Evolutionary conservation across 176 grass and related monocot species (phyloP).

Genomic region (Sorghum bicolor): DNA sequence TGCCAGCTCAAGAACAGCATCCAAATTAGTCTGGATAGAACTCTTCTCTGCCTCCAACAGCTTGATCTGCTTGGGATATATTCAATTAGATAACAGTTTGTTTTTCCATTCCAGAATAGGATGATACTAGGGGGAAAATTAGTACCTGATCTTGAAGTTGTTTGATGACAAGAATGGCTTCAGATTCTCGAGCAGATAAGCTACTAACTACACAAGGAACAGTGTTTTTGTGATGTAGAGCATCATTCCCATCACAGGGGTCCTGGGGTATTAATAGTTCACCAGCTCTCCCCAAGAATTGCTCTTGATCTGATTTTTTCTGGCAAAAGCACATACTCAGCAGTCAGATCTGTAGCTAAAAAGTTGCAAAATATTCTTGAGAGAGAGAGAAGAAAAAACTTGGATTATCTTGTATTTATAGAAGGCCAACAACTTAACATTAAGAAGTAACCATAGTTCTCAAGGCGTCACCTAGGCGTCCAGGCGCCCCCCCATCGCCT

Average conservation of each 20-base stretch:
- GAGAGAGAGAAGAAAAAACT: not conserved
- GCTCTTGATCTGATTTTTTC: slow-evolving; percentile 40
- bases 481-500: too few relatives aligned
- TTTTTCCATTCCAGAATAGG: slow-evolving; percentile 14
- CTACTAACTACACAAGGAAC: slow-evolving; percentile 23
- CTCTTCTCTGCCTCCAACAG: slow-evolving; percentile 78
- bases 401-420: slow-evolving; percentile 6
- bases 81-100: slow-evolving; percentile 11
- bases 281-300: slow-evolving; percentile 18
- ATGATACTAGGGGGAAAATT: slow-evolving; percentile 7
- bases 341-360: not conserved
- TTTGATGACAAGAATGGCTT: slow-evolving; percentile 90
- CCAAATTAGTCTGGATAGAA: slow-evolving; percentile 76
- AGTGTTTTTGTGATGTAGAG: slow-evolving; percentile 25
- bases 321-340: slow-evolving; percentile 19
- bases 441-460: not conserved
- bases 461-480: too few relatives aligned
- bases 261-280: slow-evolving; percentile 25
- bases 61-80: slow-evolving; percentile 61
- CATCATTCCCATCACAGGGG: slow-evolving; percentile 24
- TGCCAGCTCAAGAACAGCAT: slow-evolving; percentile 67
- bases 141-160: slow-evolving; percentile 89
- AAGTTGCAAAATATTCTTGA: not conserved
- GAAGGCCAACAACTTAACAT: not conserved
- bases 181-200: slow-evolving; percentile 75